Base-by-base conservation (phyloP, 257 asterid genomes). In the Solanum virginianum region DNA sequence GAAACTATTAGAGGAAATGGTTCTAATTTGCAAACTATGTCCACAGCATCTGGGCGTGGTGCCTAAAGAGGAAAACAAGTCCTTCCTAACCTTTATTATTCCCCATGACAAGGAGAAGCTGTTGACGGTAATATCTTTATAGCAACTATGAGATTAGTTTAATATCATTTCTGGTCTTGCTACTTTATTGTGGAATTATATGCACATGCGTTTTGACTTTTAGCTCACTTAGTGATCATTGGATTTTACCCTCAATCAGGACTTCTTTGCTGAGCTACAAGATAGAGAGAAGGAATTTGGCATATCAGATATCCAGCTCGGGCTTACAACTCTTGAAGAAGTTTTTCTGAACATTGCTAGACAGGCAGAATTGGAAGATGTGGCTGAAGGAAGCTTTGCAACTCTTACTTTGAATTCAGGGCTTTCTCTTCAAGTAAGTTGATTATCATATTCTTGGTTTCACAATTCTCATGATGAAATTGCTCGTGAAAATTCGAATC, bases 91-190 rank as follows among this genome's bases (percentile, higher is more conserved):
- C 83, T 96, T 92, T 88, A 92, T 96, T 51, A 94, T 96, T 90
- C 98, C 98, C 84, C 99, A 93, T 80, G 93, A 88, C 87, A 93
- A 92, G 90, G 99, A 96, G 94, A 94, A 91, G 87, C 91, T 93
- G 82, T 82, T 96, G 87, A 91, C 88, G 96, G 98, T 95, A 93
- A 79, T 53, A 79, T 79, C 49, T 17, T 53, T 53, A 51, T 16
- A 77, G 26, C 17, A 26, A 77, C 45, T 51, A 51, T 51, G 82
- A 77, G 63, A 79, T 29, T 53, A 79, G 65, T 53, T 79, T 24
- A 77, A 51, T 15, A 49, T 53, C 82, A 49, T 49, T 47, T 75
- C 22, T 75, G 13, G 45, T 53, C 49, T 77, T 77, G 43, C 10
- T 26, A 5, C 77, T 57, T 22, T 24, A 51, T 24, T 59, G 41